phyloP scores from a whole-genome alignment of 306 rosid species.

The Sesbania bispinosa region DNA sequence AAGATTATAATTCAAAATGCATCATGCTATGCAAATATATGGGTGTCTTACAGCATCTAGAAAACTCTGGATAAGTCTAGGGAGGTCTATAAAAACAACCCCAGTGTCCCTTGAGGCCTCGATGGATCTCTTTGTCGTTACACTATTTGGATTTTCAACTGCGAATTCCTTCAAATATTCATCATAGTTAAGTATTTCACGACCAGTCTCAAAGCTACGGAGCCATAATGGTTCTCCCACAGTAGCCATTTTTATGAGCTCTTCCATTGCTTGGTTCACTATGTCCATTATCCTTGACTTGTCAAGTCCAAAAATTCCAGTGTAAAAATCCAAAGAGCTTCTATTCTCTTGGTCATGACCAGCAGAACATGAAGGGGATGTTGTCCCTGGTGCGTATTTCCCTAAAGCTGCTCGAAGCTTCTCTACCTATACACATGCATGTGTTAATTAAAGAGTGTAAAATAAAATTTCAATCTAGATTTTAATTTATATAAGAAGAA shows the following conservation, averaged over 20 bases:
- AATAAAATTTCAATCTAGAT: neutral
- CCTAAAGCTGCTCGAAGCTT: constrained; percentile 61
- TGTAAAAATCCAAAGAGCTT: constrained; percentile 83
- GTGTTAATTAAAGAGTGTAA: neutral
- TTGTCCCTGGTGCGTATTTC: constrained; percentile 48
- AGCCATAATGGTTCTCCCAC: constrained; percentile 81
- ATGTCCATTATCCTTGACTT: constrained; percentile 77
- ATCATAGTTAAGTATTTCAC: constrained; percentile 85
- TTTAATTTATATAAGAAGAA: neutral
- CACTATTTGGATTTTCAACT: constrained; percentile 31
- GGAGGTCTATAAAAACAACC: constrained; percentile 73
- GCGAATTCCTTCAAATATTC: constrained; percentile 71
- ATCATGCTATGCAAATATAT: too few species aligned
- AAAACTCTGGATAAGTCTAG: constrained; percentile 69
- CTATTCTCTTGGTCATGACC: constrained; percentile 64
- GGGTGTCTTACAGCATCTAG: constrained; percentile 76
- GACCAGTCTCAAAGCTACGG: constrained; percentile 85
- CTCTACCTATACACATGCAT: constrained; percentile 60
- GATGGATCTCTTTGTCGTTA: constrained; percentile 60
- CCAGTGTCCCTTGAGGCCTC: constrained; percentile 89
- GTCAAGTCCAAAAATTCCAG: constrained; percentile 84
- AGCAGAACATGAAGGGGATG: constrained; percentile 74
- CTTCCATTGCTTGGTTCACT: constrained; percentile 71
- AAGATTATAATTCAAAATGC: too few species aligned
- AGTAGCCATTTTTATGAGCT: constrained; percentile 77